Conservation (phyloP, 1,139 yeast species). For the Kodamaea suecica region DNA sequence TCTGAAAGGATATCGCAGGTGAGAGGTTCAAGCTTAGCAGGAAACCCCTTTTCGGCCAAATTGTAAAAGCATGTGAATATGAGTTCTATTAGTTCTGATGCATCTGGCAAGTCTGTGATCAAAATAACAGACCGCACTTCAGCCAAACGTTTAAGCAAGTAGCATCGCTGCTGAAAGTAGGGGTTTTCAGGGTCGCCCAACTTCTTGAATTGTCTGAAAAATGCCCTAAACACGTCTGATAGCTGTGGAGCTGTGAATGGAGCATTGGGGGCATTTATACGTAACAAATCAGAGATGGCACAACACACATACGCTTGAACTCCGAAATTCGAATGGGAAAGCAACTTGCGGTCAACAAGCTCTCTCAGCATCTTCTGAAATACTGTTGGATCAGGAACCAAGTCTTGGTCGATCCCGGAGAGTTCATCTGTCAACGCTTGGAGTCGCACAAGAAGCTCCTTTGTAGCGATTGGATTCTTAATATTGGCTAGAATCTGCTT, state of each 20-base stretch:
- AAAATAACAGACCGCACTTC: slow-evolving; percentile 80
- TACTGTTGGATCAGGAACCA: slow-evolving; percentile 39
- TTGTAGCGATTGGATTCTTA: slow-evolving; percentile 52
- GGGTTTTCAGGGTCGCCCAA: slow-evolving; percentile 60
- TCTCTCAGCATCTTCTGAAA: slow-evolving; percentile 48
- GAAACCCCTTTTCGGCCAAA: slow-evolving; percentile 38
- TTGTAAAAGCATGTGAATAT: slow-evolving; percentile 66
- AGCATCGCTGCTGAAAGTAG: slow-evolving; percentile 63
- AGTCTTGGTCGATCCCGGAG: slow-evolving; percentile 59
- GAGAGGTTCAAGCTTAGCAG: slow-evolving; percentile 51
- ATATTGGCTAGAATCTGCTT: slow-evolving; percentile 54
- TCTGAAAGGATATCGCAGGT: slow-evolving; percentile 71
- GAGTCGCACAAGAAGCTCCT: slow-evolving; percentile 47
- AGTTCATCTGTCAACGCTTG: slow-evolving; percentile 59
- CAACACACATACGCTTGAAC: slow-evolving; percentile 73
- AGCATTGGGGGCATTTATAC: slow-evolving; percentile 88
- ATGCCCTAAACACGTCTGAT: slow-evolving; percentile 57
- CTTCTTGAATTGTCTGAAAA: slow-evolving; percentile 59
- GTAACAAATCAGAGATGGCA: slow-evolving; percentile 69
- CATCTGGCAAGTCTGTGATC: slow-evolving; percentile 69
- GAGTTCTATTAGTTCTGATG: slow-evolving; percentile 51
- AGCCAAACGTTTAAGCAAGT: slow-evolving; percentile 65
- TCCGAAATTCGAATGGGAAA: slow-evolving; percentile 63
- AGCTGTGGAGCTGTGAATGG: slow-evolving; percentile 71
- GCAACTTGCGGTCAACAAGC: slow-evolving; percentile 55